Conservation (phyloP, 257 asterid genomes). For the Cruciata laevipes region DNA sequence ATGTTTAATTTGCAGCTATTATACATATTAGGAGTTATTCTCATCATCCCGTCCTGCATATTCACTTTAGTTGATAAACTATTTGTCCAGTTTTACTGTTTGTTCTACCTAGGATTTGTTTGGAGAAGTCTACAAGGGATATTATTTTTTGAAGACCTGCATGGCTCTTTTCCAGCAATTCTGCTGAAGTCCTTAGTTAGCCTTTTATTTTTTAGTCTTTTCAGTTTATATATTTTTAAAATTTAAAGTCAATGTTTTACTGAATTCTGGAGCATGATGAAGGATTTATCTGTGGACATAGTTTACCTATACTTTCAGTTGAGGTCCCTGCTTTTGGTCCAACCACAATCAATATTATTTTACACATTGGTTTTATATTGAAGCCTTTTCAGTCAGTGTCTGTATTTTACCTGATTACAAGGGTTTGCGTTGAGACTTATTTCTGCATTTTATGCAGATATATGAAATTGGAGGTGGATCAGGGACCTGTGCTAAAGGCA, state of each 20-base stretch:
- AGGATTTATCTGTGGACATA: not conserved
- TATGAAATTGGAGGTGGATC: slow-evolving; percentile 99
- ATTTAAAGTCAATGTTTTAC: not conserved
- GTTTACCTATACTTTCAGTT: not conserved
- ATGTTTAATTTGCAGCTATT: not conserved
- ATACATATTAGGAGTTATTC: not conserved
- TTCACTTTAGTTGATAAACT: not conserved
- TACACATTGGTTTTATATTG: not conserved
- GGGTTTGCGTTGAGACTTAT: not conserved
- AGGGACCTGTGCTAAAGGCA: slow-evolving; percentile 97
- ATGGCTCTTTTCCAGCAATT: not conserved
- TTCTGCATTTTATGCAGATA: slow-evolving; percentile 44
- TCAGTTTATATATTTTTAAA: not conserved
- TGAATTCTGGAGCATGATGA: not conserved
- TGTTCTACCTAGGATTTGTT: not conserved
- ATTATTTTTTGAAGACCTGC: not conserved
- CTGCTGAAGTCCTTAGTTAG: not conserved
- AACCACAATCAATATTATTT: not conserved
- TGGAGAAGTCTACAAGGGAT: not conserved
- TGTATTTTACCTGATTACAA: not conserved
- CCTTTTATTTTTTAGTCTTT: not conserved
- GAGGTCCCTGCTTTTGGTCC: not conserved
- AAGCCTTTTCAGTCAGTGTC: not conserved
- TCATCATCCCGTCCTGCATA: not conserved
- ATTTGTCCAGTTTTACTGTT: not conserved